Percentiles rank a stretch among this genome's conserved stretches.
These are phyloP conservation scores for Eucalyptus regnans DNA, from an alignment of 345 rosid genomes.

Conservation along the genomic window DNA sequence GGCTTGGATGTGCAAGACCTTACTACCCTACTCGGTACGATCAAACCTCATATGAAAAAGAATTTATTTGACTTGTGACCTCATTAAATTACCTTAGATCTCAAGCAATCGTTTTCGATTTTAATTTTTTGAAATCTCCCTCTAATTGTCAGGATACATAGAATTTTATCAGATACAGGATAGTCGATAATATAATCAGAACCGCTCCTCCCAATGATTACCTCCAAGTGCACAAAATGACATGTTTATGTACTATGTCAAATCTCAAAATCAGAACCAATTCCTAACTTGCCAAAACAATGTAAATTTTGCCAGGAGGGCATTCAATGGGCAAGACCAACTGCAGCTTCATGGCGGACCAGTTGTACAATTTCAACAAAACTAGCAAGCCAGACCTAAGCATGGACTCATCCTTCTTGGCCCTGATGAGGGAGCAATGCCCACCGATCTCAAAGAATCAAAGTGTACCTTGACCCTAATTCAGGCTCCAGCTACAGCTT, in stretches of 20 bases:
- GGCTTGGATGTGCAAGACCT: slow-evolving; percentile 44
- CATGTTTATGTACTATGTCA: background rate
- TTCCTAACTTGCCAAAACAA: background rate
- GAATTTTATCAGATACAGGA: too few species aligned
- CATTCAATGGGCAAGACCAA: slow-evolving; percentile 25
- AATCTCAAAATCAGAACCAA: background rate
- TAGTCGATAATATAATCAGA: background rate
- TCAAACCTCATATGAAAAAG: background rate
- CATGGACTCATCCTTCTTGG: slow-evolving; percentile 15
- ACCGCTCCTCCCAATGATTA: background rate
- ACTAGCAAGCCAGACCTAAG: slow-evolving; percentile 32
- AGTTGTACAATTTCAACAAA: slow-evolving; percentile 39
- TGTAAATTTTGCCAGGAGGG: background rate
- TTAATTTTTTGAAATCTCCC: background rate
- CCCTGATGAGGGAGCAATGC: slow-evolving; percentile 24
- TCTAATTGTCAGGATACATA: background rate
- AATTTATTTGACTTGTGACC: background rate
- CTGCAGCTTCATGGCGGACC: slow-evolving; percentile 23
- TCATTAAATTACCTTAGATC: background rate
- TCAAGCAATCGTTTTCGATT: background rate
- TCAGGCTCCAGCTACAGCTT: slow-evolving; percentile 37
- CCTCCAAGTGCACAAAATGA: background rate
- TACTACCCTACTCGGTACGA: slow-evolving; percentile 44
- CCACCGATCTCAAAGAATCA: slow-evolving; percentile 29
- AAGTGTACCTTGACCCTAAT: slow-evolving; percentile 37